Evolutionary conservation across 768 basidiomycete genomes (phyloP).

Genomic region (Imleria badia): DNA sequence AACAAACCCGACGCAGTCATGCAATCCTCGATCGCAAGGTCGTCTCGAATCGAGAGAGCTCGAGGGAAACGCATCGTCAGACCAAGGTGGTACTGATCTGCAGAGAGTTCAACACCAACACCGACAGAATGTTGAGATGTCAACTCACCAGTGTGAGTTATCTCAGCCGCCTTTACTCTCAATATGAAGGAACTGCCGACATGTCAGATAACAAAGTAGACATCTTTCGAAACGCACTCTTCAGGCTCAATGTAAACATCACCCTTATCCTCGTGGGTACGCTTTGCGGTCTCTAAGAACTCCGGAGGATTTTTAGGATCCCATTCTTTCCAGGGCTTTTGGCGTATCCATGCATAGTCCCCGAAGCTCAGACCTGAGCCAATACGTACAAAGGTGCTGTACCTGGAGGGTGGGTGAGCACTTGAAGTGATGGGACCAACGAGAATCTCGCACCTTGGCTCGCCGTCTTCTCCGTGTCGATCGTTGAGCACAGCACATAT

Average conservation of each 20-base stretch:
- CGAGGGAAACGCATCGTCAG: slow-evolving; percentile 96
- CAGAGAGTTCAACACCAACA: slow-evolving; percentile 1
- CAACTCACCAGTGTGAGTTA: slow-evolving; percentile 63
- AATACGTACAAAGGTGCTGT: slow-evolving; percentile 84
- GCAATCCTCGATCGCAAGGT: slow-evolving; percentile 70
- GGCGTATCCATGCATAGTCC: slow-evolving; percentile 83
- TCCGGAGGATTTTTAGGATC: slow-evolving; percentile 70
- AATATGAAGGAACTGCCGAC: slow-evolving; percentile 82
- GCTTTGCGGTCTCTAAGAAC: slow-evolving; percentile 63
- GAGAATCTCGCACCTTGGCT: slow-evolving; percentile 51
- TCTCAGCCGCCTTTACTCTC: slow-evolving; percentile 92
- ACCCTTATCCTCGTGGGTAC: slow-evolving; percentile 74
- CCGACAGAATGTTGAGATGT: no score
- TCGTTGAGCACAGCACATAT: slow-evolving; percentile 89
- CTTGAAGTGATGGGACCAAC: neutral
- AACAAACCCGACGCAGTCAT: slow-evolving; percentile 61
- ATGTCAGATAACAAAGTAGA: neutral
- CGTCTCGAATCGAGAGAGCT: slow-evolving; percentile 76
- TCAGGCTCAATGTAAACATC: slow-evolving; percentile 89
- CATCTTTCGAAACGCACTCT: slow-evolving; percentile 51
- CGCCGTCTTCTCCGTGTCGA: slow-evolving; percentile 50
- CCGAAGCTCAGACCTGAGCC: slow-evolving; percentile 85
- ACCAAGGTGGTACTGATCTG: slow-evolving; percentile 81
- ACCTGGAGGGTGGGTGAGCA: slow-evolving; percentile 45
- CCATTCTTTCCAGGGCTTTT: slow-evolving; percentile 81